Evolutionary conservation across 345 rosid genomes (phyloP).

Genomic region (Sisymbrium irio): DNA sequence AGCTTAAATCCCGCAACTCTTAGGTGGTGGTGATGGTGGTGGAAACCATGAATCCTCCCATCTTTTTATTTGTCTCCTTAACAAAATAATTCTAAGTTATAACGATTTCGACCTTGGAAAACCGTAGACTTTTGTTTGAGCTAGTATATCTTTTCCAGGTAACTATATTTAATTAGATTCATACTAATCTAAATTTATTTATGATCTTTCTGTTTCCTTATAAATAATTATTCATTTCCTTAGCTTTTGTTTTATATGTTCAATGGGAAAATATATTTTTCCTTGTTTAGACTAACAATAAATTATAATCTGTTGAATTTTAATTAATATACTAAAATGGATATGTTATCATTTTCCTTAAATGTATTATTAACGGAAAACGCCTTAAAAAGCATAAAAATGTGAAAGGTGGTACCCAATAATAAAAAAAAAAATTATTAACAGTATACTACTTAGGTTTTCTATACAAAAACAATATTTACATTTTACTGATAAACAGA

Average conservation of each 20-base stretch:
- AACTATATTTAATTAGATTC: not conserved
- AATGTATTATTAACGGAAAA: not conserved
- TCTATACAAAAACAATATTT: no score
- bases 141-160: not conserved
- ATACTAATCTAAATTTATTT: not conserved
- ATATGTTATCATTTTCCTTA: not conserved
- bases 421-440: not conserved
- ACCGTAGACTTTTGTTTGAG: conserved; percentile 26
- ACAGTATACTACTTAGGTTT: not conserved
- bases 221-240: not conserved
- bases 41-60: conserved; percentile 30
- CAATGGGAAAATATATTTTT: conserved; percentile 1
- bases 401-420: not conserved
- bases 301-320: not conserved
- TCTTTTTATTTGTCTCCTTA: conserved; percentile 1
- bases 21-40: conserved; percentile 28
- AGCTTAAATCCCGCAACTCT: conserved; percentile 36
- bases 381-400: not conserved
- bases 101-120: conserved; percentile 26
- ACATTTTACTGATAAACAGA: not conserved
- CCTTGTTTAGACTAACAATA: not conserved
- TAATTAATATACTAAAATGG: not conserved
- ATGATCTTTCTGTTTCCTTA: not conserved
- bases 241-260: not conserved
- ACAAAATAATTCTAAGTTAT: conserved; percentile 15